phyloP scores from a whole-genome alignment of 106 monocot species.

The Triglochin maritima region DNA sequence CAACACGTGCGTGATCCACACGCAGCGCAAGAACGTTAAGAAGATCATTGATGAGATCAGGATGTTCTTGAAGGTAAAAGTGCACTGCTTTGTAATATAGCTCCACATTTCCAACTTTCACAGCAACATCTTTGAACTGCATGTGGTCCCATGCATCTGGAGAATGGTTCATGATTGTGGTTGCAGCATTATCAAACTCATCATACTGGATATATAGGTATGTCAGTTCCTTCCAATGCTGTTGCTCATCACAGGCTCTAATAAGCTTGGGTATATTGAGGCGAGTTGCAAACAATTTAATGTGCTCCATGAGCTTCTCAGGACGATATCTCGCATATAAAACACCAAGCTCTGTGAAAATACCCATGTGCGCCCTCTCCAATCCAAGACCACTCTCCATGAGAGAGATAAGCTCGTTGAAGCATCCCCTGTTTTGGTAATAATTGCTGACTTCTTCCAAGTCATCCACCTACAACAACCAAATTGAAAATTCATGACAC shows the following conservation, averaged over 20 bases:
- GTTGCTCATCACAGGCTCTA: constrained; percentile 91
- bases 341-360: constrained; percentile 94
- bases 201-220: constrained; percentile 98
- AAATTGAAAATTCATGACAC: neutral
- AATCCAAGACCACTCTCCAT: constrained; percentile 98
- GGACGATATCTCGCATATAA: constrained; percentile 86
- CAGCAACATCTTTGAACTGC: constrained; percentile 95
- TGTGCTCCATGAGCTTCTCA: constrained; percentile 99
- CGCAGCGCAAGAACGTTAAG: constrained; percentile 94
- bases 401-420: constrained; percentile 88
- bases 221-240: constrained; percentile 95
- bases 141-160: constrained; percentile 99
- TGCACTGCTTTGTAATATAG: constrained; percentile 98
- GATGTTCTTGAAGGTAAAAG: constrained; percentile 96
- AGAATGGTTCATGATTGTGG: constrained; percentile 98
- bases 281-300: constrained; percentile 90
- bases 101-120: constrained; percentile 95
- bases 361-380: constrained; percentile 99
- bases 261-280: constrained; percentile 98
- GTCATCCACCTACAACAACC: constrained; percentile 78
- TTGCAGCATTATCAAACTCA: constrained; percentile 97
- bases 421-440: constrained; percentile 98
- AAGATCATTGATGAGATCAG: constrained; percentile 93
- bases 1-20: constrained; percentile 93
- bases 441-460: constrained; percentile 97